Conservation (phyloP, 192 early-diverging fungal species). For the Coemansia sp. region DNA sequence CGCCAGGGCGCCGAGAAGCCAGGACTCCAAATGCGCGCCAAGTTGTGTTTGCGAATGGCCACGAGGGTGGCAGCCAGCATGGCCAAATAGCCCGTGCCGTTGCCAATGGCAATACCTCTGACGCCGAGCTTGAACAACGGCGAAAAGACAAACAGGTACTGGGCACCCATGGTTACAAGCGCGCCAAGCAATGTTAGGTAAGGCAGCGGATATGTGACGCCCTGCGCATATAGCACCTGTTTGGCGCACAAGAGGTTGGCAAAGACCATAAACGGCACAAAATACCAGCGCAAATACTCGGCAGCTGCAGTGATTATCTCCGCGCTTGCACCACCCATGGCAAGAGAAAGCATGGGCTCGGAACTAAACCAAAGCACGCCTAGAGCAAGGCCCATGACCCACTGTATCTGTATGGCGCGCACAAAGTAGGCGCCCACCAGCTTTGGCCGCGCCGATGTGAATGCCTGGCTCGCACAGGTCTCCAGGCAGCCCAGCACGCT, state of each 20-base stretch:
- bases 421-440: slow-evolving; percentile 46
- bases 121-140: slow-evolving; percentile 56
- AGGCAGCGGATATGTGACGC: slow-evolving; percentile 43
- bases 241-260: slow-evolving; percentile 19
- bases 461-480: slow-evolving; percentile 72
- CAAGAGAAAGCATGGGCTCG: slow-evolving; percentile 9
- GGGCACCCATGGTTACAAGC: slow-evolving; percentile 16
- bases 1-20: slow-evolving; percentile 27
- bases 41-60: slow-evolving; percentile 42
- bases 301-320: slow-evolving; percentile 10
- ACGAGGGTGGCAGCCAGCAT: slow-evolving; percentile 54
- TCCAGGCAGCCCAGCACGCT: slow-evolving; percentile 72
- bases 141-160: slow-evolving; percentile 43
- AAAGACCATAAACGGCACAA: slow-evolving; percentile 43
- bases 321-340: slow-evolving; percentile 14
- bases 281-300: slow-evolving; percentile 45
- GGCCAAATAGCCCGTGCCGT: slow-evolving; percentile 55
- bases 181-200: slow-evolving; percentile 40
- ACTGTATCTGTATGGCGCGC: slow-evolving; percentile 35
- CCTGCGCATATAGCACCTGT: slow-evolving; percentile 44
- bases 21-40: slow-evolving; percentile 23
- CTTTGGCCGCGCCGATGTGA: slow-evolving; percentile 42
- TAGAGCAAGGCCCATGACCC: slow-evolving; percentile 31
- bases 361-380: slow-evolving; percentile 35
- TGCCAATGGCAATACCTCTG: slow-evolving; percentile 66